These are phyloP conservation scores for Colletotrichum cordylinicola DNA, from an alignment of 2,329 filamentous ascomycete species.

Conservation along the genomic window DNA sequence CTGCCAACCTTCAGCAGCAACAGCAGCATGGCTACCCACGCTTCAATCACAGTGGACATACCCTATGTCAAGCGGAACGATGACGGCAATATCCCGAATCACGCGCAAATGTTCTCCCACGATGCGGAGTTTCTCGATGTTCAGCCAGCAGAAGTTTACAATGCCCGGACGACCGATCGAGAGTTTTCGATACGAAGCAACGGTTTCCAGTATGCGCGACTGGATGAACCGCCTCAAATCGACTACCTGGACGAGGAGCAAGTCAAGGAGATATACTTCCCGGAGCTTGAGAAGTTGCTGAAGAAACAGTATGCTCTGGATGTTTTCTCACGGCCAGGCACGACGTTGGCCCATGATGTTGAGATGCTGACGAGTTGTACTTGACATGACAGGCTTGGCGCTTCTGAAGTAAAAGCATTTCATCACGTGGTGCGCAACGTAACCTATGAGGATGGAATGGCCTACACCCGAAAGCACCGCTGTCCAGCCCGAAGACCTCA, in stretches of 20 bases:
- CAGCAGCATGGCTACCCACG: background rate
- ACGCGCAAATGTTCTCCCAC: conserved; percentile 4
- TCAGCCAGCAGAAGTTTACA: background rate
- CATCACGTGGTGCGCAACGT: conserved; percentile 2
- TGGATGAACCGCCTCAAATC: background rate
- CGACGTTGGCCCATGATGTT: accelerated
- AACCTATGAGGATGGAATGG: background rate
- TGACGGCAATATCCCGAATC: background rate
- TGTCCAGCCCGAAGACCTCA: background rate
- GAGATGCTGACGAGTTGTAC: background rate
- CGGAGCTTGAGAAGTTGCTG: background rate
- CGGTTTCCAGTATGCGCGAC: background rate
- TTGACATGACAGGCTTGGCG: background rate
- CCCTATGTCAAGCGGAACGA: background rate
- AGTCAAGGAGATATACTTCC: background rate
- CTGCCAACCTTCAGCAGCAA: background rate
- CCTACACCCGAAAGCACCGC: conserved; percentile 1
- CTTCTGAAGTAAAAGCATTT: background rate
- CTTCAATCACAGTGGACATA: background rate
- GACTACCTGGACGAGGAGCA: background rate
- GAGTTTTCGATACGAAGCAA: background rate
- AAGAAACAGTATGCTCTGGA: background rate
- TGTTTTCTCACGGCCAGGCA: background rate
- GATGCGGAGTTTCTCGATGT: conserved; percentile 2
- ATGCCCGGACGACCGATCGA: background rate